A percentile compares a stretch with the other conserved stretches of the same genome.
Evolutionary conservation across 805 yeast species (phyloP).

Genomic region (Blastobotrys parvus): DNA sequence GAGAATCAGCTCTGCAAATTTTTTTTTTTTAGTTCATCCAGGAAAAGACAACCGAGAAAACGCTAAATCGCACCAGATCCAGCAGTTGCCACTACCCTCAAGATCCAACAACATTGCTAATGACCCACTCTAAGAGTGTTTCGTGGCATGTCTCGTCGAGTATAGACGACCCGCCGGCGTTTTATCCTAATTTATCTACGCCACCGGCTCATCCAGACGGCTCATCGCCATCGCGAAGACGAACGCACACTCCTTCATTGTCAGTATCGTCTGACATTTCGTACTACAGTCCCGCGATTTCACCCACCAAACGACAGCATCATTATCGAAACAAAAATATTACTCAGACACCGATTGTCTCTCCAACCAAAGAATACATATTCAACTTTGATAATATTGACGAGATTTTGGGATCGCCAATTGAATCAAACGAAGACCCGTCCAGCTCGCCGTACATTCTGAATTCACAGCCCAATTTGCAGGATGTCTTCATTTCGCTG

Average conservation of each 20-base stretch:
- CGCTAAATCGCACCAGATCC: no score
- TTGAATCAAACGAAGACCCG: not conserved
- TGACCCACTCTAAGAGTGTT: conserved; percentile 10
- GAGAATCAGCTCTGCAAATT: no score
- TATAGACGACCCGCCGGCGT: not conserved
- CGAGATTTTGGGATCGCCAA: not conserved
- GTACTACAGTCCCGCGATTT: not conserved
- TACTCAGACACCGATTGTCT: not conserved
- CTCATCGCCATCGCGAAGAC: not conserved
- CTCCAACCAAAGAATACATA: not conserved
- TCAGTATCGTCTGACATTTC: not conserved
- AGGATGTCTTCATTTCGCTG: conserved; percentile 25
- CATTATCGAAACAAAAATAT: no score
- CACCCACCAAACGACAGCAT: not conserved
- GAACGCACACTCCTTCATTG: not conserved
- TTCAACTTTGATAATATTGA: not conserved
- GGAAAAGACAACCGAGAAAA: no score
- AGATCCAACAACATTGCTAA: not conserved
- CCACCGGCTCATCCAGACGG: not conserved
- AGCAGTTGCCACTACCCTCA: no score
- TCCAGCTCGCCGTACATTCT: conserved; percentile 16
- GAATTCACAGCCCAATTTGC: conserved; percentile 18
- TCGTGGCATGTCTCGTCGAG: conserved; percentile 13
- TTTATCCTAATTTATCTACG: not conserved
- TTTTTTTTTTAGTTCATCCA: no score